Evolutionary conservation across 1,284 basidiomycete genomes (phyloP), one percentile per base, ranked within the genome.

Genomic region (Ganoderma sinense): DNA sequence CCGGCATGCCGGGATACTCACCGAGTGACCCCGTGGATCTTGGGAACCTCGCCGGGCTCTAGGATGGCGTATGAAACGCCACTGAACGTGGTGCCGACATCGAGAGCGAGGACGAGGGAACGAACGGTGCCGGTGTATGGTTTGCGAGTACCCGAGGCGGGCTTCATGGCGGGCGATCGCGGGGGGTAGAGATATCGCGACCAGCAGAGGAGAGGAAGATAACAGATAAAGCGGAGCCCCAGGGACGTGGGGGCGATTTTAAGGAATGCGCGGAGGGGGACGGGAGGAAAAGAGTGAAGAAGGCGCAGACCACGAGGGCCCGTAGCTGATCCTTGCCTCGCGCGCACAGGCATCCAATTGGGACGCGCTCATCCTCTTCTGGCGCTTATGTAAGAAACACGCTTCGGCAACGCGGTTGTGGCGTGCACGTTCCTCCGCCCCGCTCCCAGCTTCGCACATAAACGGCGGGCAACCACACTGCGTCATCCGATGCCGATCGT

Each of bases 11-110:
- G 43, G 16, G 16, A 20, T 26, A 63, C 75, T 88, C 91, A 92
- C 91, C 91, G 82, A 68, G 91, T 93, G 68, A 93, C 89, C 33
- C 90, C 90, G 73, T 90, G 84, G 39, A 93, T 92, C 76, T 91
- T 90, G 8, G 92, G 91, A 29, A 92, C 86, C 76, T 92, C 88
- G 18, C 88, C 88, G 14, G 91, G 91, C 72, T 92, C 90, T 39
- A 94, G 87, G 69, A 93, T 91, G 2, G 91, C 89, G 78, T 93
- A 93, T 41, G 92, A 93, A 7, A 91, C 89, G 23, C 91, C 91
- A 75, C 89, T 91, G 76, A 92, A 93, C 0, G 91, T 93, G 0
- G 92, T 93, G 39, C 92, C 91, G 73, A 93, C 87, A 75, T 93
- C 91, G 78, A 93, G 86, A 4, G 92, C 91, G 73, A 93, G 84